These are phyloP conservation scores for Cicer bijugum DNA, from an alignment of 306 rosid species.

Conservation along the genomic window DNA sequence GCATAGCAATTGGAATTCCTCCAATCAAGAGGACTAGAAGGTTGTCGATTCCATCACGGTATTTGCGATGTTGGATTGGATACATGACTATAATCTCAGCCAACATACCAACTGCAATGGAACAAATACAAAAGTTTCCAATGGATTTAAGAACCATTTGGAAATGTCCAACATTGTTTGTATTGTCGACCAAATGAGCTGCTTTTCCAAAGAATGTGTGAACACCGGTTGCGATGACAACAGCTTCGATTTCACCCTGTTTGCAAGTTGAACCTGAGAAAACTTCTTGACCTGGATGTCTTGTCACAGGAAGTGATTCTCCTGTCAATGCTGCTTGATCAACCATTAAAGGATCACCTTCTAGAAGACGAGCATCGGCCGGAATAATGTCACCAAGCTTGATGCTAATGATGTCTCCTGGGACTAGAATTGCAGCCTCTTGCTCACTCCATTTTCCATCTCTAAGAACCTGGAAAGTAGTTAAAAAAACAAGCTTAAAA, in stretches of 20 bases:
- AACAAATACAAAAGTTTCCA: conserved; percentile 95
- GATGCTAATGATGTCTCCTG: conserved; percentile 91
- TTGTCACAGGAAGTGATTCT: conserved; percentile 96
- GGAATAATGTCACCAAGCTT: conserved; percentile 95
- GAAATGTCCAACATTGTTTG: conserved; percentile 98
- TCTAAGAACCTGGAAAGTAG: conserved; percentile 74
- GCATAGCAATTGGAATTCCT: conserved; percentile 99
- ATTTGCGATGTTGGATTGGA: conserved; percentile 81
- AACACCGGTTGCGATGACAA: conserved; percentile 96
- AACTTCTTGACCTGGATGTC: conserved; percentile 85
- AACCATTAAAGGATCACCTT: conserved; percentile 92
- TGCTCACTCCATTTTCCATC: conserved; percentile 93
- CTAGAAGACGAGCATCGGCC: conserved; percentile 97
- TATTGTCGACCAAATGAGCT: conserved; percentile 95
- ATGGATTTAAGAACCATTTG: conserved; percentile 89
- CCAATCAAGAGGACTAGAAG: conserved; percentile 94
- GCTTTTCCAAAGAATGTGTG: conserved; percentile 99
- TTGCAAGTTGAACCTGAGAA: conserved; percentile 99
- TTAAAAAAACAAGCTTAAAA: conserved; percentile 4
- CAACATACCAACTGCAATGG: conserved; percentile 89
- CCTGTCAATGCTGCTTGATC: conserved; percentile 97
- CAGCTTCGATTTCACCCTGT: conserved; percentile 97
- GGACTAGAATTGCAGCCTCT: conserved; percentile 93
- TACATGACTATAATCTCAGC: conserved; percentile 93
- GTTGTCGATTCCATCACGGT: conserved; percentile 87